A percentile compares a stretch with the other conserved stretches of the same genome.
These are phyloP conservation scores for Alternaria postmessia DNA, from an alignment of 2,329 filamentous ascomycete genomes.

Conservation along the genomic window DNA sequence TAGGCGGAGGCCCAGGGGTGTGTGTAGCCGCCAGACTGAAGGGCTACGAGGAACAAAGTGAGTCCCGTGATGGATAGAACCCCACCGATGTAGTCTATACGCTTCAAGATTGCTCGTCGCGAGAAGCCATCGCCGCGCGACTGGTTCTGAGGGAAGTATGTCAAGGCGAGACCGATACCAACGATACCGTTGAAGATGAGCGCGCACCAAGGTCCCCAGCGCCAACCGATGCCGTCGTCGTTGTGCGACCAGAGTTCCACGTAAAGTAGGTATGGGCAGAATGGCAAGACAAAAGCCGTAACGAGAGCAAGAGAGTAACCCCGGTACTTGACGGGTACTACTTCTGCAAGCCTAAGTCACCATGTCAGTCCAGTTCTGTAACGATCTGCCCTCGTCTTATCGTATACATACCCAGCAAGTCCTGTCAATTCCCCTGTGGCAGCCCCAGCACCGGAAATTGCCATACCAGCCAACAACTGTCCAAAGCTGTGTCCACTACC, in stretches of 20 bases:
- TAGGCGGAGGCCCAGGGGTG: conserved; percentile 52
- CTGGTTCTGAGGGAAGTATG: conserved; percentile 45
- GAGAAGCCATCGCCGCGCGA: conserved; percentile 26
- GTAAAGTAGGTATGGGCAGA: conserved; percentile 45
- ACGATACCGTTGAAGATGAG: conserved; percentile 45
- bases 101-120: neutral
- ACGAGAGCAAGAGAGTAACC: conserved; percentile 45
- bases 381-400: neutral
- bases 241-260: conserved; percentile 41
- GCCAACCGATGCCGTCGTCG: conserved; percentile 37
- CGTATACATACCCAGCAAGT: conserved; percentile 42
- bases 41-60: conserved; percentile 50
- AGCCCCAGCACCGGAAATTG: conserved; percentile 45
- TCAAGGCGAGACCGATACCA: conserved; percentile 39
- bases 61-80: conserved; percentile 44
- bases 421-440: conserved; percentile 47
- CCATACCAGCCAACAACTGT: conserved; percentile 47
- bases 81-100: conserved; percentile 13
- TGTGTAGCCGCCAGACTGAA: conserved; percentile 52
- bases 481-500: conserved; percentile 43
- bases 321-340: conserved; percentile 45
- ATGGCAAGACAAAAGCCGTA: conserved; percentile 47
- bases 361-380: conserved; percentile 3
- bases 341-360: conserved; percentile 38
- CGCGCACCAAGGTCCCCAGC: conserved; percentile 48